These are phyloP conservation scores for Moesziomyces sp. DNA, from an alignment of 1,284 basidiomycete species.

Conservation along the genomic window DNA sequence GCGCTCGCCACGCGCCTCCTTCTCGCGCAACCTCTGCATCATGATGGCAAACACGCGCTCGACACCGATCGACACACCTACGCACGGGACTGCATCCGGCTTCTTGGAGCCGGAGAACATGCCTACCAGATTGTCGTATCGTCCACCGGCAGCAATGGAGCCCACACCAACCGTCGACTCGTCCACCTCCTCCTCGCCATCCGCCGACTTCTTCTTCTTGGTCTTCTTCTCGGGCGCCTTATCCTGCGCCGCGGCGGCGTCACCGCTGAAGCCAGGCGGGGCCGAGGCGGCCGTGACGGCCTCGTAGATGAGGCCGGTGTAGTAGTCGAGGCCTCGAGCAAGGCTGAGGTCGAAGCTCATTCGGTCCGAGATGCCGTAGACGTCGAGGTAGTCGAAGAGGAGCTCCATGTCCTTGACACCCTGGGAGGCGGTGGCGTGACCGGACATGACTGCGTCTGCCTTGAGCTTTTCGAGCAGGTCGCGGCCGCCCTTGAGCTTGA, in stretches of 20 bases:
- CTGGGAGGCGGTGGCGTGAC: slow-evolving; percentile 78
- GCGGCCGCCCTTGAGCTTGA: slow-evolving; percentile 83
- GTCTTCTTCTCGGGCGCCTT: slow-evolving; percentile 66
- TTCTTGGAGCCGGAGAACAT: slow-evolving; percentile 81
- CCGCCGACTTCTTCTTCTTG: slow-evolving; percentile 72
- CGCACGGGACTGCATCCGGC: slow-evolving; percentile 85
- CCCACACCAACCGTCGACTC: slow-evolving; percentile 94
- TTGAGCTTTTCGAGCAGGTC: slow-evolving; percentile 82
- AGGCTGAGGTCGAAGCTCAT: slow-evolving; percentile 95
- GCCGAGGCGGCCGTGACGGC: slow-evolving; percentile 92
- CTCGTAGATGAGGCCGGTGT: slow-evolving; percentile 99
- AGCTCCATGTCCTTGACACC: slow-evolving; percentile 91
- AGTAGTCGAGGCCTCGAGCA: slow-evolving; percentile 96
- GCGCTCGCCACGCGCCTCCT: slow-evolving; percentile 69
- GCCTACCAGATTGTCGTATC: slow-evolving; percentile 96
- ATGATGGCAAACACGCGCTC: slow-evolving; percentile 95
- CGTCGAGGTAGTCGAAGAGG: slow-evolving; percentile 84
- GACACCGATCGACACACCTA: slow-evolving; percentile 92
- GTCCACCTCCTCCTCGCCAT: slow-evolving; percentile 81
- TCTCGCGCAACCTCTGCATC: slow-evolving; percentile 84
- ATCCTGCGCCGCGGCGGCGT: slow-evolving; percentile 38
- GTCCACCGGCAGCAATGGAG: slow-evolving; percentile 94
- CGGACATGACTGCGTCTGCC: slow-evolving; percentile 76
- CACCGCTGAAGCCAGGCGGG: slow-evolving; percentile 77
- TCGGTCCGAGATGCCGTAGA: slow-evolving; percentile 80